phyloP scores from a whole-genome alignment of 345 rosid species.

The Cardiospermum halicacabum region DNA sequence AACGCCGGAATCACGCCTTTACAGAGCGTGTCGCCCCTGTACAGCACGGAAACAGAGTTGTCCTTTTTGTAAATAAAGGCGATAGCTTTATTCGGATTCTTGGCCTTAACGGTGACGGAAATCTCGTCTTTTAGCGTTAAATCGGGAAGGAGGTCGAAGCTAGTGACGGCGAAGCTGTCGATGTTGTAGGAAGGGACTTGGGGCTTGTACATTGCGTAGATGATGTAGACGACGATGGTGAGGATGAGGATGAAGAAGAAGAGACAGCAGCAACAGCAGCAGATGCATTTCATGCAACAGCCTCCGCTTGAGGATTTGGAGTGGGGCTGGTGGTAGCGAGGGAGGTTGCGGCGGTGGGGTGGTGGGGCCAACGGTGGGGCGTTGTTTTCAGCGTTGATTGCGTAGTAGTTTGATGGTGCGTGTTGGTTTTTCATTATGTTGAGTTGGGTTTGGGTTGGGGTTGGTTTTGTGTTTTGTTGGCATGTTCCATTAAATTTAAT shows the following conservation, averaged over 20 bases:
- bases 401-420: conserved; percentile 31
- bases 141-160: conserved; percentile 30
- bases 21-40: conserved; percentile 29
- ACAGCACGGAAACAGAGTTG: conserved; percentile 31
- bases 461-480: conserved; percentile 26
- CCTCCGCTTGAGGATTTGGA: neutral
- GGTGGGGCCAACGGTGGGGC: conserved; percentile 33
- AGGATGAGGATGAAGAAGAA: conserved; percentile 28
- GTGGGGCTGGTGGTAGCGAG: conserved; percentile 21
- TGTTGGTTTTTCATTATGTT: neutral
- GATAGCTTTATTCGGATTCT: conserved; percentile 33
- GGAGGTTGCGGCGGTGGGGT: conserved; percentile 37
- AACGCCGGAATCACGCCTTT: conserved; percentile 41
- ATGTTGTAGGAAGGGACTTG: conserved; percentile 35
- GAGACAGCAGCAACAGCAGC: conserved; percentile 45
- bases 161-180: conserved; percentile 23
- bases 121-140: conserved; percentile 36
- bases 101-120: conserved; percentile 32
- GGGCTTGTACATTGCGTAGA: conserved; percentile 30
- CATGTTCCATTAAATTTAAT: conserved; percentile 21
- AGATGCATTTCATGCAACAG: conserved; percentile 33
- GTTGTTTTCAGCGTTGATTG: conserved; percentile 25
- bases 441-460: neutral
- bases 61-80: conserved; percentile 36
- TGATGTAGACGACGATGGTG: conserved; percentile 7